Evolutionary conservation across 495 filamentous ascomycete genomes (phyloP).

Genomic region (Penicillium cosmopolitanum): DNA sequence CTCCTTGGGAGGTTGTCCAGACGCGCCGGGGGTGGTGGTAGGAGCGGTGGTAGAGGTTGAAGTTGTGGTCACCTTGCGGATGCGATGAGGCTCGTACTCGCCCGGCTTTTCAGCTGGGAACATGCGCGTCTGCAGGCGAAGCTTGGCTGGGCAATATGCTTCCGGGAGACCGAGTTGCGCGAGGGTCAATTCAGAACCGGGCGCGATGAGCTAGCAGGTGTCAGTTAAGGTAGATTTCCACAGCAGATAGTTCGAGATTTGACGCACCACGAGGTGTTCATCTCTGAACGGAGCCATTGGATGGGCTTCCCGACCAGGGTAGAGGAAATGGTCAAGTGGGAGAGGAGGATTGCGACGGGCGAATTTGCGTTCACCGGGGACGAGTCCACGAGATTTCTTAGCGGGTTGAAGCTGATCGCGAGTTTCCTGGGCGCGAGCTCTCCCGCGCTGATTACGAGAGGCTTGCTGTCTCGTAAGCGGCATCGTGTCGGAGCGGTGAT

Average conservation of each 20-base stretch:
- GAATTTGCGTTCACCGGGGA: too few species aligned
- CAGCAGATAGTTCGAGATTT: neutral
- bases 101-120: constrained; percentile 79
- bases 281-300: constrained; percentile 76
- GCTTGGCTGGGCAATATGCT: constrained; percentile 78
- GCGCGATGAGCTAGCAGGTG: constrained; percentile 75
- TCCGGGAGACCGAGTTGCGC: constrained; percentile 93
- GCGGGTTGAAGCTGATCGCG: too few species aligned
- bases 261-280: constrained; percentile 71
- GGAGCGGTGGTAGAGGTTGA: constrained; percentile 31
- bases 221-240: constrained; percentile 3
- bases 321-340: neutral
- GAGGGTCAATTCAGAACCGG: constrained; percentile 89
- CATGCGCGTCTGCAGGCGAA: constrained; percentile 88
- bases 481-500: too few species aligned
- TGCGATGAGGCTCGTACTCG: constrained; percentile 82
- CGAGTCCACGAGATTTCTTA: too few species aligned
- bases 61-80: constrained; percentile 68
- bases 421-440: too few species aligned
- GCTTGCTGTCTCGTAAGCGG: too few species aligned
- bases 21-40: neutral
- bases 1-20: constrained; percentile 41
- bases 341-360: too few species aligned
- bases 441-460: too few species aligned
- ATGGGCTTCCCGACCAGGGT: constrained; percentile 7